Conservation (phyloP, 2,329 filamentous ascomycete species). For the Ustulina deusta region DNA sequence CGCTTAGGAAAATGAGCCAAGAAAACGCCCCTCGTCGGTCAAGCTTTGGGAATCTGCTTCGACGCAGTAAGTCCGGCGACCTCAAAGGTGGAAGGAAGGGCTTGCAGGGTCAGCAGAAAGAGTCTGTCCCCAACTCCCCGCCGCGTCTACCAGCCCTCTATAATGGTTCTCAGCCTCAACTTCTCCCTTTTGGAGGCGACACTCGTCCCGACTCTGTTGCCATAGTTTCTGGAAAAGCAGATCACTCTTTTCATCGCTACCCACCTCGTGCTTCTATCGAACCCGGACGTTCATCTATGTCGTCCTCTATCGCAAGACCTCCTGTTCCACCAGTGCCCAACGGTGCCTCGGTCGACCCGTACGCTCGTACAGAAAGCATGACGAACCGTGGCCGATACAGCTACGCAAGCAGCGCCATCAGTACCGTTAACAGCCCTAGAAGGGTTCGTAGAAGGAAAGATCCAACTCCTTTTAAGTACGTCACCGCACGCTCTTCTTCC, state of each 20-base stretch:
- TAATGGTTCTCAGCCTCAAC: slow-evolving; percentile 53
- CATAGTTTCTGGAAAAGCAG: slow-evolving; percentile 50
- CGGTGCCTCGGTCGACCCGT: slow-evolving; percentile 77
- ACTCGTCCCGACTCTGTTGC: slow-evolving; percentile 51
- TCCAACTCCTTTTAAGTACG: slow-evolving; percentile 98
- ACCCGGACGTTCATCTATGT: slow-evolving; percentile 57
- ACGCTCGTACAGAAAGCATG: slow-evolving; percentile 91
- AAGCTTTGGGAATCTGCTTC: slow-evolving; percentile 64
- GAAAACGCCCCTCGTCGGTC: slow-evolving; percentile 57
- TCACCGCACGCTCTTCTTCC: slow-evolving; percentile 42
- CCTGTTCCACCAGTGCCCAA: slow-evolving; percentile 73
- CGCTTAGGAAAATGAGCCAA: slow-evolving; percentile 49
- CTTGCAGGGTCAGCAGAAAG: slow-evolving; percentile 64
- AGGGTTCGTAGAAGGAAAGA: slow-evolving; percentile 95
- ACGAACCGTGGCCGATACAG: slow-evolving; percentile 95
- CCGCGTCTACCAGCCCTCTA: slow-evolving; percentile 67
- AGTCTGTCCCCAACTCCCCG: slow-evolving; percentile 67
- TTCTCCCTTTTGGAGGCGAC: slow-evolving; percentile 53
- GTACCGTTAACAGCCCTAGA: slow-evolving; percentile 91
- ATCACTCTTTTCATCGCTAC: slow-evolving; percentile 51
- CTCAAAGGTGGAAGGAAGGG: slow-evolving; percentile 65
- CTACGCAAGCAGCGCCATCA: slow-evolving; percentile 92
- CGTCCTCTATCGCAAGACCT: slow-evolving; percentile 63
- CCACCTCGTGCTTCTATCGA: slow-evolving; percentile 66
- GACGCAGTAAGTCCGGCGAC: slow-evolving; percentile 67